Percentiles rank a stretch among this genome's conserved stretches.
phyloP scores from a whole-genome alignment of 805 yeast species.

The Candida palmyrensis region DNA sequence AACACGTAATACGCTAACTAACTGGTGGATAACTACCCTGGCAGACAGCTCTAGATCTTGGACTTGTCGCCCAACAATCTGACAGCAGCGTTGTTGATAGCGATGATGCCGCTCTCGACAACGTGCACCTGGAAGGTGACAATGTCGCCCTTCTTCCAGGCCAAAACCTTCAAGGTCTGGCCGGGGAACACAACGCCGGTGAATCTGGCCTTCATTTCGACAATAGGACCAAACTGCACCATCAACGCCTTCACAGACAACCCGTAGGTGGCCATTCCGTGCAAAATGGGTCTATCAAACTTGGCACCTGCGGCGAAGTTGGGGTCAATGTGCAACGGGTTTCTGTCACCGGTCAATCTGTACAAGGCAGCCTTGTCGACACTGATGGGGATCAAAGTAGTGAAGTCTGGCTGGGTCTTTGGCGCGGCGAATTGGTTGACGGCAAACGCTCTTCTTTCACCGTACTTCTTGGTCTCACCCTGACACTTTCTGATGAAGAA shows the following conservation, averaged over 20 bases:
- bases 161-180: slow-evolving; percentile 71
- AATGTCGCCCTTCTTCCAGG: slow-evolving; percentile 76
- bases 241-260: slow-evolving; percentile 68
- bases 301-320: slow-evolving; percentile 81
- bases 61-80: slow-evolving; percentile 43
- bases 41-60: slow-evolving; percentile 32
- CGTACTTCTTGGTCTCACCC: slow-evolving; percentile 45
- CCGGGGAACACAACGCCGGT: slow-evolving; percentile 94
- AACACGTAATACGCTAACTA: no score
- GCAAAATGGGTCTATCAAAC: slow-evolving; percentile 82
- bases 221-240: slow-evolving; percentile 76
- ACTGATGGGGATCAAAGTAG: slow-evolving; percentile 50
- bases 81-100: slow-evolving; percentile 83
- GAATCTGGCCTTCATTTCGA: slow-evolving; percentile 86
- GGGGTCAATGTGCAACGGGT: slow-evolving; percentile 95
- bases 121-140: slow-evolving; percentile 79
- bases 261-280: slow-evolving; percentile 89
- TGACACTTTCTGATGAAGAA: slow-evolving; percentile 75
- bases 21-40: no score
- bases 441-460: slow-evolving; percentile 55
- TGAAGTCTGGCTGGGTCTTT: slow-evolving; percentile 60
- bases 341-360: slow-evolving; percentile 89
- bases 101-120: slow-evolving; percentile 71
- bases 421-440: slow-evolving; percentile 62
- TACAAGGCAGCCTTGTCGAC: slow-evolving; percentile 83